These are phyloP conservation scores for Botryotinia calthae DNA, from an alignment of 2,329 filamentous ascomycete genomes.

Conservation along the genomic window DNA sequence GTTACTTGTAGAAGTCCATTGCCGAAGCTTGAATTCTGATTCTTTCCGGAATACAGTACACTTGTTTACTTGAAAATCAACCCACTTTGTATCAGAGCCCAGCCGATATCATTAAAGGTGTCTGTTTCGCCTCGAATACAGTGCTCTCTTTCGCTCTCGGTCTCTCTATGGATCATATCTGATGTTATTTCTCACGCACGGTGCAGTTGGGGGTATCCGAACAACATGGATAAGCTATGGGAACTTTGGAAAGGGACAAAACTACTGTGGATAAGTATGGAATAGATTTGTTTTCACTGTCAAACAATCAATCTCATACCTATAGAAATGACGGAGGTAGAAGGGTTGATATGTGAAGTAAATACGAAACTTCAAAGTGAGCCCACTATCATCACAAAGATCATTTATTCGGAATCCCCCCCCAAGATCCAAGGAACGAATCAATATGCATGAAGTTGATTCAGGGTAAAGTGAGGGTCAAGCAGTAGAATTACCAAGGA, in stretches of 20 bases:
- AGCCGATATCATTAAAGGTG: background rate
- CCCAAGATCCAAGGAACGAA: background rate
- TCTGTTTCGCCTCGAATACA: conserved; percentile 2
- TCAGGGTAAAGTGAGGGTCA: conserved; percentile 17
- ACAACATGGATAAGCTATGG: background rate
- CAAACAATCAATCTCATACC: conserved; percentile 10
- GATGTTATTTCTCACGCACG: conserved; percentile 6
- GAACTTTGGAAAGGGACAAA: background rate
- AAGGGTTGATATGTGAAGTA: background rate
- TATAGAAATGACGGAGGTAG: background rate
- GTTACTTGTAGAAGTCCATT: background rate
- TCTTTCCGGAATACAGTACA: background rate
- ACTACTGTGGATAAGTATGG: background rate
- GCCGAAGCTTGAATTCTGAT: background rate
- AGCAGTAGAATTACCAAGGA: background rate
- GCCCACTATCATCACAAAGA: background rate
- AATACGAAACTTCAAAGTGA: background rate
- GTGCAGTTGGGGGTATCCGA: conserved; percentile 4
- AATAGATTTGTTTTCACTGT: conserved; percentile 1
- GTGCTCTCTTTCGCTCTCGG: conserved; percentile 6
- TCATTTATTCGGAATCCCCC: background rate
- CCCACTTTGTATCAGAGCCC: conserved; percentile 9
- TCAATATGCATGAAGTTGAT: background rate
- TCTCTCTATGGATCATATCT: background rate
- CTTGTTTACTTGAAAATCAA: background rate